Evolutionary conservation across 345 rosid genomes (phyloP).

Genomic region (Corymbia maculata): DNA sequence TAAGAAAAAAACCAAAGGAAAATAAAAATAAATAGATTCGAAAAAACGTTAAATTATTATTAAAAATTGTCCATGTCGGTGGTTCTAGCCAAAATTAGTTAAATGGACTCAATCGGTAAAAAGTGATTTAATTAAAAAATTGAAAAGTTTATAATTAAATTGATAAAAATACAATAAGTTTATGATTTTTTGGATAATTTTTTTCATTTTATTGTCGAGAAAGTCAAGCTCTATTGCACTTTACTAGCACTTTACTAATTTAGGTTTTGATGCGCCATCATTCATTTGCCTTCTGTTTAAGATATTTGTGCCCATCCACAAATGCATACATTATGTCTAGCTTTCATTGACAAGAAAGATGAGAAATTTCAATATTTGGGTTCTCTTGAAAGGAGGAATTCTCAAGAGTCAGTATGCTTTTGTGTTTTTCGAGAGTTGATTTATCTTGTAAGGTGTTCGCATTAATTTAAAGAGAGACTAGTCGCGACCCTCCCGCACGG

Average conservation of each 20-base stretch:
- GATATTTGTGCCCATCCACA: not conserved
- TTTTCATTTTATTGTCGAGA: not conserved
- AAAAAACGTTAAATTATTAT: too few species aligned
- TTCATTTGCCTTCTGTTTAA: not conserved
- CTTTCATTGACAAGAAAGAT: conserved; percentile 71
- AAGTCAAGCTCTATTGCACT: not conserved
- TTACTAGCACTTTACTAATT: not conserved
- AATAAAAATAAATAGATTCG: too few species aligned
- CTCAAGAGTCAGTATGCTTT: conserved; percentile 47
- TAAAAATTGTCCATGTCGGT: accelerated
- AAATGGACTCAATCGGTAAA: accelerated
- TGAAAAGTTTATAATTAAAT: accelerated
- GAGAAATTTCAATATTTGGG: conserved; percentile 84
- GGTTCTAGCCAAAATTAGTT: too few species aligned
- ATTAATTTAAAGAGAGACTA: not conserved
- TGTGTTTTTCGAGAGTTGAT: not conserved
- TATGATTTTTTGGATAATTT: too few species aligned
- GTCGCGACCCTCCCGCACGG: too few species aligned
- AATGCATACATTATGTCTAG: conserved; percentile 44
- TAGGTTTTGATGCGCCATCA: not conserved
- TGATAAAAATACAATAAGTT: accelerated
- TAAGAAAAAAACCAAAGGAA: accelerated
- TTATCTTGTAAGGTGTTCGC: not conserved
- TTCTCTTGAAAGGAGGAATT: conserved; percentile 77
- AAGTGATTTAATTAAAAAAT: accelerated